These are phyloP conservation scores for Lactarius akahatsu DNA, from an alignment of 768 basidiomycete genomes.

Conservation along the genomic window DNA sequence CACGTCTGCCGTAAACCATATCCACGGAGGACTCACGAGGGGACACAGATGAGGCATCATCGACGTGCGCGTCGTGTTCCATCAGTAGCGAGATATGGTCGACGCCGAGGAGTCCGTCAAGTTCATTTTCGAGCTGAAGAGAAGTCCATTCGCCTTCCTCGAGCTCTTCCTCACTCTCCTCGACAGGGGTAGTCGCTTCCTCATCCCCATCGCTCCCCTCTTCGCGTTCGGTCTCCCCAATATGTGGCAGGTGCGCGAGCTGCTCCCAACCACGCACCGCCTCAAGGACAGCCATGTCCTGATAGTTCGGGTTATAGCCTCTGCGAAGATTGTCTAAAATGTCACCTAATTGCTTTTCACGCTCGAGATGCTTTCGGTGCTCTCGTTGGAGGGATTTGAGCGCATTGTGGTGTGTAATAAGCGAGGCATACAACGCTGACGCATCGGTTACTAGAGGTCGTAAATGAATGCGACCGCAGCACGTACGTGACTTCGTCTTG, in stretches of 20 bases:
- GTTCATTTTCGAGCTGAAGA: slow-evolving; percentile 54
- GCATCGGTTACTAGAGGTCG: slow-evolving; percentile 8
- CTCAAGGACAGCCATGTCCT: slow-evolving; percentile 98
- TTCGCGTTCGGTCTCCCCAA: slow-evolving; percentile 62
- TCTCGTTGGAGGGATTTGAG: slow-evolving; percentile 75
- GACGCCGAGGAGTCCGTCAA: slow-evolving; percentile 55
- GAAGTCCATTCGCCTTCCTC: slow-evolving; percentile 64
- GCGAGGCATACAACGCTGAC: slow-evolving; percentile 74
- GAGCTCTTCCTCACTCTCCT: slow-evolving; percentile 36
- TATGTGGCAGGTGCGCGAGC: slow-evolving; percentile 65
- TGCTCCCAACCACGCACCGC: slow-evolving; percentile 94
- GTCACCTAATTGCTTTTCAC: slow-evolving; percentile 74
- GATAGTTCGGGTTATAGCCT: slow-evolving; percentile 97
- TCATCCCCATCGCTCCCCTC: slow-evolving; percentile 38
- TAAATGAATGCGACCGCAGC: slow-evolving; percentile 5
- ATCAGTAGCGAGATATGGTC: slow-evolving; percentile 77
- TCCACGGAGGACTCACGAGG: slow-evolving; percentile 50
- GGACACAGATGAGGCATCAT: slow-evolving; percentile 37
- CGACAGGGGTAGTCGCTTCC: slow-evolving; percentile 22
- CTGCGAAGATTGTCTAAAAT: slow-evolving; percentile 78
- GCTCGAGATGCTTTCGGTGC: slow-evolving; percentile 68
- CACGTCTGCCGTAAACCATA: neutral
- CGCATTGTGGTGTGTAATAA: slow-evolving; percentile 70
- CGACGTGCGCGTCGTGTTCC: slow-evolving; percentile 71
- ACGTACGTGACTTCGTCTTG: slow-evolving; percentile 84